A percentile compares a stretch with the other conserved stretches of the same genome.
These are phyloP conservation scores for Backusella westeae DNA, from an alignment of 192 early-diverging fungal genomes.

Conservation along the genomic window DNA sequence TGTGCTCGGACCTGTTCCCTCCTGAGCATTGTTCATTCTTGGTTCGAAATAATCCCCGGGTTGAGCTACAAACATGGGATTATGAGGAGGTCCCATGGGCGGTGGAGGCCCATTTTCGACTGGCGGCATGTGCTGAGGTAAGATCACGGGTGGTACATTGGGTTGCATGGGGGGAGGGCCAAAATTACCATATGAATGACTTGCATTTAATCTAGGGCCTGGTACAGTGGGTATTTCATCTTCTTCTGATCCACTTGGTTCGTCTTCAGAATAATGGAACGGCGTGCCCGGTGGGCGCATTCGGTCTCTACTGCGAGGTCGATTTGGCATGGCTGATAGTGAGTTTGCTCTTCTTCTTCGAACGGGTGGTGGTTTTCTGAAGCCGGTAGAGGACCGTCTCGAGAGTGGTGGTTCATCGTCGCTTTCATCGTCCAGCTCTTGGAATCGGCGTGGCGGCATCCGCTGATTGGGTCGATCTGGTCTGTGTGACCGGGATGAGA, in stretches of 20 bases:
- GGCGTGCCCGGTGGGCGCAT: neutral
- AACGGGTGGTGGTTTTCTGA: neutral
- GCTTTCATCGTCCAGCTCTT: neutral
- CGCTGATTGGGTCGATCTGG: neutral
- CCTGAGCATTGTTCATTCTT: neutral
- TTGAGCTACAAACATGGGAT: neutral
- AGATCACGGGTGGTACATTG: neutral
- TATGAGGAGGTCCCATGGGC: constrained; percentile 1
- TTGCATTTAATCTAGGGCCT: neutral
- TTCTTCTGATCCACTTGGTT: neutral
- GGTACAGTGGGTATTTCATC: neutral
- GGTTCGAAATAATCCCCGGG: neutral
- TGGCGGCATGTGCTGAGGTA: neutral
- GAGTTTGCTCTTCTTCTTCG: neutral
- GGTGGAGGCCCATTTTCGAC: neutral
- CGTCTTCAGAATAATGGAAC: neutral
- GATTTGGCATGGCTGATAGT: neutral
- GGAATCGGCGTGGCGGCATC: neutral
- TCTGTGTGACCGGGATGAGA: neutral
- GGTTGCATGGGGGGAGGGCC: neutral
- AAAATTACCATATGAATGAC: neutral
- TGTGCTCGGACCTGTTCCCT: constrained; percentile 7
- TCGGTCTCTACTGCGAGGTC: neutral
- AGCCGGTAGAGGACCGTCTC: neutral
- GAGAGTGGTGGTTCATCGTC: neutral